phyloP scores from a whole-genome alignment of 225 moss, liverwort and hornwort genomes.

The Bryoerythrophyllum caledonicum region DNA sequence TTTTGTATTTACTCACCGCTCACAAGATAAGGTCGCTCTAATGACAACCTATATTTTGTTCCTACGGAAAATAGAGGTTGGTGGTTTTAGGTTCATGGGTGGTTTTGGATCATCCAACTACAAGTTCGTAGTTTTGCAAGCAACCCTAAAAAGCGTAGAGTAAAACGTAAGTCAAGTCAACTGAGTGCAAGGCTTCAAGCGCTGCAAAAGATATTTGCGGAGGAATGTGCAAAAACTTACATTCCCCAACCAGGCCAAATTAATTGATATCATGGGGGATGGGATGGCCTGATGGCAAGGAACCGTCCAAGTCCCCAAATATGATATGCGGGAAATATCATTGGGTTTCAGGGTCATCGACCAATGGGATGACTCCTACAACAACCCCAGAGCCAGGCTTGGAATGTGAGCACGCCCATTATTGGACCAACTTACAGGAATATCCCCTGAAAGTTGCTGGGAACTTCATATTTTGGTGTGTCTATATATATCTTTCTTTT shows the following conservation, averaged over 20 bases:
- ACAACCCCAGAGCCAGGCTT: conserved; percentile 10
- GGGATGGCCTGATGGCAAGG: not conserved
- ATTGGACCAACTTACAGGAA: not conserved
- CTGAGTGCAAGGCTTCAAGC: not conserved
- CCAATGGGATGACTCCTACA: conserved; percentile 15
- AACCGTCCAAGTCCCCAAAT: not conserved
- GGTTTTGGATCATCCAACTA: too few species aligned
- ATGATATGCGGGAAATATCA: not conserved
- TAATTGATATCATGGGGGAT: not conserved
- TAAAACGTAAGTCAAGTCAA: not conserved
- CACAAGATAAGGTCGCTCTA: too few species aligned
- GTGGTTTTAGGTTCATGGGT: too few species aligned
- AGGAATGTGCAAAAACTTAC: not conserved
- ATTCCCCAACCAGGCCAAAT: not conserved
- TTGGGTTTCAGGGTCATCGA: not conserved
- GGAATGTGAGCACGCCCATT: not conserved
- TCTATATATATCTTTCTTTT: too few species aligned
- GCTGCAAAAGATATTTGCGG: not conserved
- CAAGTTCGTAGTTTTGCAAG: too few species aligned
- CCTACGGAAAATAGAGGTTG: too few species aligned
- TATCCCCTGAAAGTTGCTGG: not conserved
- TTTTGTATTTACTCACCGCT: too few species aligned
- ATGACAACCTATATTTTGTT: too few species aligned
- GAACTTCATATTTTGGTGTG: not conserved
- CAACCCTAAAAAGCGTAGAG: too few species aligned